A percentile compares a stretch with the other conserved stretches of the same genome.
Conservation (phyloP, 2,329 filamentous ascomycete genomes). For the Aquanectria penicillioides region DNA sequence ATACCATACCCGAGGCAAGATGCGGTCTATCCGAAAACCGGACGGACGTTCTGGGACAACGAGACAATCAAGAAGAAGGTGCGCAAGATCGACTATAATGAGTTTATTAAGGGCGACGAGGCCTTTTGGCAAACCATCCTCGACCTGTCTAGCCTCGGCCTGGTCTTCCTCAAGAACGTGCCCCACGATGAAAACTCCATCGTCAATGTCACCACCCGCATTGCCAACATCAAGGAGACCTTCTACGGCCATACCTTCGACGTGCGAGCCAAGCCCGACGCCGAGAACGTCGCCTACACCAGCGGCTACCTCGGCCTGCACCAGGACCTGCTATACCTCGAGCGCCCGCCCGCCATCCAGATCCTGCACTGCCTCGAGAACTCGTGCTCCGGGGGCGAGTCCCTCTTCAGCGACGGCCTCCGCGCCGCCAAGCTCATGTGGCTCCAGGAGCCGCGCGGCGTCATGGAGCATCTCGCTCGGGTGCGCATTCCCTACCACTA, state of each 20-base stretch:
- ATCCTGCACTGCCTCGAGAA: conserved; percentile 91
- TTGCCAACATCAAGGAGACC: conserved; percentile 83
- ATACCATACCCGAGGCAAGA: conserved; percentile 38
- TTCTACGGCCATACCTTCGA: conserved; percentile 95
- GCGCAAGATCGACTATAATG: conserved; percentile 71
- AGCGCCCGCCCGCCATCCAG: conserved; percentile 82
- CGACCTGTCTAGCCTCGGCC: conserved; percentile 72
- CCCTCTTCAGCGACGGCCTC: conserved; percentile 84
- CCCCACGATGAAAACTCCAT: conserved; percentile 75
- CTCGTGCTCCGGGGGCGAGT: conserved; percentile 81
- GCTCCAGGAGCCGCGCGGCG: conserved; percentile 27
- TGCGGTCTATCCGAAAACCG: conserved; percentile 45
- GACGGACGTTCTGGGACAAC: conserved; percentile 55
- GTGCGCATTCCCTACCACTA: conserved; percentile 73
- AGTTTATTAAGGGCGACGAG: conserved; percentile 72
- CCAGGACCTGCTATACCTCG: conserved; percentile 92
- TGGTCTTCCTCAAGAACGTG: conserved; percentile 81
- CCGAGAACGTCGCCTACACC: conserved; percentile 94
- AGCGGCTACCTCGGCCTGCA: conserved; percentile 84
- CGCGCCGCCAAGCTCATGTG: conserved; percentile 60
- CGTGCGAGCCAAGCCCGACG: conserved; percentile 79
- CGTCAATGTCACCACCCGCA: conserved; percentile 72
- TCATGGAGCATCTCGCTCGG: conserved; percentile 51
- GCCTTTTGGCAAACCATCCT: conserved; percentile 69
- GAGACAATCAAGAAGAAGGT: conserved; percentile 52